Base-by-base conservation (phyloP, 352 stramenopile genomes). In the Peronospora farinosa region DNA sequence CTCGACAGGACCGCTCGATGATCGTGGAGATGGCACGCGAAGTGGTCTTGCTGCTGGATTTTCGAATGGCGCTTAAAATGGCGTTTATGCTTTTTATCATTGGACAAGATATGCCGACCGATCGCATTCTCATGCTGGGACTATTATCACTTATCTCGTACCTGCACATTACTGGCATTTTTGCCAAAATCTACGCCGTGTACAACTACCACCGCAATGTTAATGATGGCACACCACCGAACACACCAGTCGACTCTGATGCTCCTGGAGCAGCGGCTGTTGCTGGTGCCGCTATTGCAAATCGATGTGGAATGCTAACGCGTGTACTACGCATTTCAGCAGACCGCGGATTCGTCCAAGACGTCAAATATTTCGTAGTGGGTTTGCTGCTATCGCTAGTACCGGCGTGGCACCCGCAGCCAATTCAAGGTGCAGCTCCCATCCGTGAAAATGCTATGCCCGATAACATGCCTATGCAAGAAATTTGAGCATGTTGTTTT, bases 51-150 rank as follows among this genome's bases (percentile, higher is more conserved):
- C 62, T 91, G n/a, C 54, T 90, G 31, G 83, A 93, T 54, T 60
- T 86, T 13, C 78, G 78, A 5, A 61, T 93, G 36, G 78, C 78
- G 16, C 59, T 93, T 40, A 93, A 93, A 56, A 93, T 93, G 83
- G 64, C 65, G 15, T 89, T 93, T 51, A 93, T 93, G 83, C 67
- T 93, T 27, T 90, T 91, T 55, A 88, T 93, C 51, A 88, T 93
- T 47, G 79, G 83, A 23, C 79, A 93, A 48, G 83, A 93, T 50
- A 87, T 78, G 8, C 83, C 83, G 2, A 69, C 69, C 13, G 77
- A 89, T 52, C 78, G 83, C 15, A 62, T 91, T 27, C 61, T 89
- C 16, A 70, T 93, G 59, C 78, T 93, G 8, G 66, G 59, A 28
- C 60, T 88, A 21, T 71, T 92, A 30, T 82, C 79, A 10, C 73